A percentile compares a stretch with the other conserved stretches of the same genome.
These are phyloP conservation scores for Zoysia japonica DNA, from an alignment of 176 grass and related monocot genomes.

Conservation along the genomic window DNA sequence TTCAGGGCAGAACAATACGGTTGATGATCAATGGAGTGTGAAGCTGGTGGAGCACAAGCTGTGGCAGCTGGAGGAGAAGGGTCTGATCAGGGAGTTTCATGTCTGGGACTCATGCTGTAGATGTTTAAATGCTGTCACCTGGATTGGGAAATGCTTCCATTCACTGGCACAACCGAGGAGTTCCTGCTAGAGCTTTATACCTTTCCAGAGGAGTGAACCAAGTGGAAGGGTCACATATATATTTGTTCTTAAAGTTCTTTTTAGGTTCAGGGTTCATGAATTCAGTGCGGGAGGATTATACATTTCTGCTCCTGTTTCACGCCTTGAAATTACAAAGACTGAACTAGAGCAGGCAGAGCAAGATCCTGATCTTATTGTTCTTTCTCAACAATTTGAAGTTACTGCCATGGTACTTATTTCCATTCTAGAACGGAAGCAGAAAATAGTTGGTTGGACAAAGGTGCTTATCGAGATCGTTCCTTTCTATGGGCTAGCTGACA, in stretches of 20 bases:
- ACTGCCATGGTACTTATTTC: constrained; percentile 98
- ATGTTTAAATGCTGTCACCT: constrained; percentile 75
- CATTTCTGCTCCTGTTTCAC: constrained; percentile 77
- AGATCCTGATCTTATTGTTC: constrained; percentile 85
- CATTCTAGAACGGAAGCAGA: constrained; percentile 97
- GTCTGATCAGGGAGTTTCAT: constrained; percentile 90
- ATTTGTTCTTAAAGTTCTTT: constrained; percentile 95
- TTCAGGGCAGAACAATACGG: too few species aligned
- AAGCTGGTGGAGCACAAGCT: constrained; percentile 97
- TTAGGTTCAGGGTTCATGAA: constrained; percentile 94
- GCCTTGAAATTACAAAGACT: constrained; percentile 90
- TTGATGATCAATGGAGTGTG: constrained; percentile 53
- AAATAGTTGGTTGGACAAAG: constrained; percentile 91
- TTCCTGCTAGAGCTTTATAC: constrained; percentile 97
- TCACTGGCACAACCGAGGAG: constrained; percentile 96
- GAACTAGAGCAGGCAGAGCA: constrained; percentile 94
- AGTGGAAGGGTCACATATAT: constrained; percentile 95
- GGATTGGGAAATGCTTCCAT: constrained; percentile 70
- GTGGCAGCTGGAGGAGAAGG: constrained; percentile 94
- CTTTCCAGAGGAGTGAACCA: constrained; percentile 96
- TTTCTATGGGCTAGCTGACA: constrained; percentile 92
- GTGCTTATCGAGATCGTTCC: constrained; percentile 95
- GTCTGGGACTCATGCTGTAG: constrained; percentile 70
- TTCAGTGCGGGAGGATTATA: constrained; percentile 83
- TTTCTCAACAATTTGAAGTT: constrained; percentile 92